Evolutionary conservation across 805 yeast species (phyloP).

Genomic region (Hanseniaspora lachancei): DNA sequence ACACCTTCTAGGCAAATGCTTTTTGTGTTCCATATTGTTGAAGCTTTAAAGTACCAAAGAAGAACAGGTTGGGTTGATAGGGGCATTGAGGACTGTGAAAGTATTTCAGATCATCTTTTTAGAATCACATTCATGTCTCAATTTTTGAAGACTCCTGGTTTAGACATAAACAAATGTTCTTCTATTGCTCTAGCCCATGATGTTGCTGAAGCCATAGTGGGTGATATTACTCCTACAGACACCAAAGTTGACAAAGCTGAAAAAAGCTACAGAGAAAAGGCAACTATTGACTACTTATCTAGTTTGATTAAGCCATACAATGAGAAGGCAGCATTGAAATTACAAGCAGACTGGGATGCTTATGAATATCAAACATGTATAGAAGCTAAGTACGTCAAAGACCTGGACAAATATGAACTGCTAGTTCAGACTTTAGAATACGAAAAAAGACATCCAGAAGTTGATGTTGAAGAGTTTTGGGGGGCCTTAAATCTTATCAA

Average conservation of each 20-base stretch:
- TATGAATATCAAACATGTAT: constrained; percentile 71
- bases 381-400: constrained; percentile 86
- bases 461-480: constrained; percentile 59
- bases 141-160: constrained; percentile 40
- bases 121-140: constrained; percentile 76
- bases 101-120: constrained; percentile 91
- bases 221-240: constrained; percentile 84
- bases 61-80: constrained; percentile 93
- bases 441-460: constrained; percentile 49
- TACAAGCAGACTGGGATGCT: constrained; percentile 67
- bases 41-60: constrained; percentile 59
- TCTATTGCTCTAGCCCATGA: constrained; percentile 86
- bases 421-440: constrained; percentile 72
- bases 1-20: constrained; percentile 35
- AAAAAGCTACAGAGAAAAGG: constrained; percentile 70
- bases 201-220: constrained; percentile 86
- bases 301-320: constrained; percentile 54
- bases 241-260: constrained; percentile 52
- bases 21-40: constrained; percentile 51
- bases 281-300: constrained; percentile 54
- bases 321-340: constrained; percentile 44
- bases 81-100: constrained; percentile 34
- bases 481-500: constrained; percentile 48
- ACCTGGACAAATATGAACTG: constrained; percentile 84
- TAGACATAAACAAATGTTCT: constrained; percentile 57